phyloP scores from a whole-genome alignment of 1,139 yeast species.

The Nadsonia starkeyi-henricii region DNA sequence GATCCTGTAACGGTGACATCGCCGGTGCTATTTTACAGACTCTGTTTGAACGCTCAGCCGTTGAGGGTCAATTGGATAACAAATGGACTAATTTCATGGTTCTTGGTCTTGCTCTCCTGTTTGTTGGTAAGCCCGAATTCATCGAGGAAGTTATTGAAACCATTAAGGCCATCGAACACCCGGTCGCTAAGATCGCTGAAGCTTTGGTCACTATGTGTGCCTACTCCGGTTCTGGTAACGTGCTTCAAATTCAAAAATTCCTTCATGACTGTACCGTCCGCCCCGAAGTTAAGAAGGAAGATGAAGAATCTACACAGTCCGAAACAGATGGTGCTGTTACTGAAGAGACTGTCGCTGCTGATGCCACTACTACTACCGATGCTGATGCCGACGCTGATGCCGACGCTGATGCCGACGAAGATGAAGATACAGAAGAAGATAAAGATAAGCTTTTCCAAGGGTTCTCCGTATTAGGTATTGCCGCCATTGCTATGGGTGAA shows the following conservation, averaged over 20 bases:
- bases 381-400: conserved; percentile 14
- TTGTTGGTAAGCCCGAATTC: conserved; percentile 88
- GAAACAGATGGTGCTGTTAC: conserved; percentile 24
- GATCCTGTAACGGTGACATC: conserved; percentile 89
- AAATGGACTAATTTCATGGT: conserved; percentile 88
- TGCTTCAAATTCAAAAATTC: conserved; percentile 81
- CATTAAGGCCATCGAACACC: conserved; percentile 89
- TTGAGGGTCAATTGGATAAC: conserved; percentile 47
- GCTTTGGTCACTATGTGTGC: conserved; percentile 89
- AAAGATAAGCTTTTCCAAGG: conserved; percentile 34
- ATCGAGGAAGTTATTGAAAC: conserved; percentile 94
- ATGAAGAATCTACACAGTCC: conserved; percentile 35
- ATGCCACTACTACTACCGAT: conserved; percentile 14
- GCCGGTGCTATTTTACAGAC: conserved; percentile 85
- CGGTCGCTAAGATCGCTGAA: conserved; percentile 78
- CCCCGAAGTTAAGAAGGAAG: conserved; percentile 31
- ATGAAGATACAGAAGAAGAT: conserved; percentile 14
- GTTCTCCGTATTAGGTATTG: conserved; percentile 88
- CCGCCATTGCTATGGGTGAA: conserved; percentile 94
- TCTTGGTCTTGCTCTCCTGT: conserved; percentile 79
- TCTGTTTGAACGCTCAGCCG: conserved; percentile 66
- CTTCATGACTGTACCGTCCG: conserved; percentile 69
- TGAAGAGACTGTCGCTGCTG: conserved; percentile 12
- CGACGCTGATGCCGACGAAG: conserved; percentile 13
- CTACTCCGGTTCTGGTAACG: conserved; percentile 96